Evolutionary conservation across 495 filamentous ascomycete species (phyloP).

Genomic region (Xylaria cubensis): DNA sequence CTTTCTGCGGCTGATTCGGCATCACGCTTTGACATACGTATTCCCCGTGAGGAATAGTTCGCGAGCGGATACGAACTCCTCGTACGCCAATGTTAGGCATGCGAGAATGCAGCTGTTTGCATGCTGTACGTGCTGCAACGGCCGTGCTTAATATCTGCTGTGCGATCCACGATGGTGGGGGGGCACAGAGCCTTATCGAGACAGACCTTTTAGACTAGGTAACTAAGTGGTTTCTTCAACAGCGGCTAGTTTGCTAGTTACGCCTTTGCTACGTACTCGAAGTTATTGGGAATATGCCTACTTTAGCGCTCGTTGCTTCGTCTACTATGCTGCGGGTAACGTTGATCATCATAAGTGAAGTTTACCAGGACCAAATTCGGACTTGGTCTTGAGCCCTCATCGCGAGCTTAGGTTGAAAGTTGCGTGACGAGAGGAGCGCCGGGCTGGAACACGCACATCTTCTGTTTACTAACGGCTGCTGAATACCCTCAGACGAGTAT

Average conservation of each 20-base stretch:
- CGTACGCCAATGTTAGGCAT: not conserved
- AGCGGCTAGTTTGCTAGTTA: not conserved
- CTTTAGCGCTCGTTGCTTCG: constrained; percentile 16
- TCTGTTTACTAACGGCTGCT: not conserved
- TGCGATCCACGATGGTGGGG: constrained; percentile 3
- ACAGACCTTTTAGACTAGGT: not conserved
- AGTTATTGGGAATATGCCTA: not conserved
- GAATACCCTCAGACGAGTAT: not conserved
- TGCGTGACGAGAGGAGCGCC: not conserved
- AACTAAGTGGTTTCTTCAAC: not conserved
- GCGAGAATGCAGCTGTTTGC: constrained; percentile 3
- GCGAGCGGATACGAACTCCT: not conserved
- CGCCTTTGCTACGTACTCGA: constrained; percentile 7
- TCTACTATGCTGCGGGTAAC: not conserved
- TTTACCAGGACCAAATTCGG: not conserved
- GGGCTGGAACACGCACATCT: not conserved
- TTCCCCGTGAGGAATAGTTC: constrained; percentile 9
- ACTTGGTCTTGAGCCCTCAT: constrained; percentile 11
- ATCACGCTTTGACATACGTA: not conserved
- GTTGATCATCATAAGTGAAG: not conserved
- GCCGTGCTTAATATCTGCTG: constrained; percentile 7
- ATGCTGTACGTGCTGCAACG: constrained; percentile 13
- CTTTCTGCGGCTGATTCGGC: constrained; percentile 21
- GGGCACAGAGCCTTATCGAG: constrained; percentile 1
- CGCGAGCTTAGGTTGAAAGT: constrained; percentile 6